Base-by-base conservation (phyloP, 441 rosid genomes). In the Adansonia grandidieri region DNA sequence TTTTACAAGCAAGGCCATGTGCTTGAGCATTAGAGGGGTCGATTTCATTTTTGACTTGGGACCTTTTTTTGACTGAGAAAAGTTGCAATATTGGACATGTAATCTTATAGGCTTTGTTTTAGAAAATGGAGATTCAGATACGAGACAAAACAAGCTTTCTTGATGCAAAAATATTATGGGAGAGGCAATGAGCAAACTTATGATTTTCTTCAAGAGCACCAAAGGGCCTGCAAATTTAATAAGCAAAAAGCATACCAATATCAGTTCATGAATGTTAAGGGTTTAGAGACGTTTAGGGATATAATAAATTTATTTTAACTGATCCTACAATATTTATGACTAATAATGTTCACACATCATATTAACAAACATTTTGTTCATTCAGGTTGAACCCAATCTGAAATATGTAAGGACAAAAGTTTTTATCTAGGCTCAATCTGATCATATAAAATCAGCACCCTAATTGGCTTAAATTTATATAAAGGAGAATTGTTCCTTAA, bases 151-250 rank as follows among this genome's bases (percentile, higher is more conserved):
- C 56, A 51, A 51, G 56, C 56, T 51, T 13, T 51, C n/a, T 4
- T 51, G n/a, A 51, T 13, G 56, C n/a, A 51, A 51, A 51, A 51
- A 51, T 40, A 40, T 40, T 14, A 51, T 51, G 56, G 6, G n/a
- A 48, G 51, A 47, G 60, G 15, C 22, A 11, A 1, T 45, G 44
- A 9, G 50, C 14, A 20, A 60, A 20, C 14, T 32, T 32, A 32
- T 32, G 37, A 14, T 19, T 15, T 10, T 22, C 73, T 69, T 48
- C 73, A 70, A 48, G 42, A 70, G 42, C 73, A 70, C 58, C 73
- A 70, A 70, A 48, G 20, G 58, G 58, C 73, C 73, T 70, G 73
- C 58, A 70, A 50, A 48, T 48, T 48, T 1, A 22, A 48, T 19
- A 47, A 48, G 7, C n/a, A 70, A 48, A n/a, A 61, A 22, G 14